phyloP scores from a whole-genome alignment of 495 filamentous ascomycete genomes.

The Podospora tetraspora region DNA sequence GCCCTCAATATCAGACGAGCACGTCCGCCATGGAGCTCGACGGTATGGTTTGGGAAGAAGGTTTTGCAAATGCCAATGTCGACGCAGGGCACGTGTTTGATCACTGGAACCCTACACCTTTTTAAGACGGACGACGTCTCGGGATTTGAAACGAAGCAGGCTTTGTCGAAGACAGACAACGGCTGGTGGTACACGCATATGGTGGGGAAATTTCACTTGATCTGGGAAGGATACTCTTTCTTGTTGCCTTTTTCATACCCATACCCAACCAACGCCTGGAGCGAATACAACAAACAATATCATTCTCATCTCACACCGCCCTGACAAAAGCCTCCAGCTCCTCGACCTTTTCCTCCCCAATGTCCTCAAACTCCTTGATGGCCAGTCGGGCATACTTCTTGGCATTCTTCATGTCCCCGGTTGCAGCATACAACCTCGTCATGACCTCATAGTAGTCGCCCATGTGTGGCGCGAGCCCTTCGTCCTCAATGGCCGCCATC shows the following conservation, averaged over 20 bases:
- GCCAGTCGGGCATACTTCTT: conserved; percentile 24
- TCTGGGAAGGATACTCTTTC: neutral
- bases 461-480: conserved; percentile 29
- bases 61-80: neutral
- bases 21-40: neutral
- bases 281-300: neutral
- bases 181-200: neutral
- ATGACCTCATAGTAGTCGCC: conserved; percentile 33
- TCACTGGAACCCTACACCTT: neutral
- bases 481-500: conserved; percentile 24
- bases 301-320: neutral
- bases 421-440: conserved; percentile 23
- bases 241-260: neutral
- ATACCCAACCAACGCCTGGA: neutral
- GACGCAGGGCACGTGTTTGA: neutral
- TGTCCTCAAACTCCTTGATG: conserved; percentile 22
- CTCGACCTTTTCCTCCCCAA: conserved; percentile 14
- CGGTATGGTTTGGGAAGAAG: neutral
- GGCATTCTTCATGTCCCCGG: conserved; percentile 22
- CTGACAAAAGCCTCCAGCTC: conserved; percentile 11
- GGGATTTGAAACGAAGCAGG: neutral
- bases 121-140: neutral
- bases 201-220: neutral
- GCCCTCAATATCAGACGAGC: neutral
- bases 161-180: neutral